These are phyloP conservation scores for Amoeboaphelidium protococcarum DNA, from an alignment of 371 early-diverging fungal species.

Conservation along the genomic window DNA sequence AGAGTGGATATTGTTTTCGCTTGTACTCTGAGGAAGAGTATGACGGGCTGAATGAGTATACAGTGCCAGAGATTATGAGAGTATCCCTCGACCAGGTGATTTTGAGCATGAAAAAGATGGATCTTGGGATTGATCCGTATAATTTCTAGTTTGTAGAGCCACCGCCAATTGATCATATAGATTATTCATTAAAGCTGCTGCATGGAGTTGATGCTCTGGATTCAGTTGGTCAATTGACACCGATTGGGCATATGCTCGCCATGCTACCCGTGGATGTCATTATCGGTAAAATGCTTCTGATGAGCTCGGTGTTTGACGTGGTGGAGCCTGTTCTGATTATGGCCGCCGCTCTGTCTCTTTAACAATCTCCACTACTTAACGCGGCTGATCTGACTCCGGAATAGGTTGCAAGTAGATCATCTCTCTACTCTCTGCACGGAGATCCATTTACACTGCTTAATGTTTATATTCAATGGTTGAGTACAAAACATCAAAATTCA, in stretches of 20 bases:
- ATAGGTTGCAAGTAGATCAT: no score
- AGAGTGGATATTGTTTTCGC: slow-evolving; percentile 25
- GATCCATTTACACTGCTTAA: slow-evolving; percentile 35
- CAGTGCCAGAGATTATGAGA: slow-evolving; percentile 23
- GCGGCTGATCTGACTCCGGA: slow-evolving; percentile 16
- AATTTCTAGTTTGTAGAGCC: slow-evolving; percentile 25
- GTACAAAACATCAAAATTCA: slow-evolving; percentile 17
- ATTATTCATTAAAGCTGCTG: slow-evolving; percentile 9
- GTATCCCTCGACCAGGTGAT: slow-evolving; percentile 17
- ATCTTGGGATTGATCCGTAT: slow-evolving; percentile 18
- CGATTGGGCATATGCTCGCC: slow-evolving; percentile 65
- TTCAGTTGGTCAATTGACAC: slow-evolving; percentile 29
- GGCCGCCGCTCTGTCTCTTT: slow-evolving; percentile 14
- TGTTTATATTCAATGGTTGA: slow-evolving; percentile 30
- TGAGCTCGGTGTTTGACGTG: slow-evolving; percentile 42
- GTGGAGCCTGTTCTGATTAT: slow-evolving; percentile 12
- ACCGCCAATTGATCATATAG: slow-evolving; percentile 10
- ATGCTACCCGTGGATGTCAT: slow-evolving; percentile 62
- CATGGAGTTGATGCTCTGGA: slow-evolving; percentile 18
- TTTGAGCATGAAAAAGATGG: slow-evolving; percentile 19
- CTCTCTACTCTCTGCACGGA: no score
- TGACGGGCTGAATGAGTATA: slow-evolving; percentile 17
- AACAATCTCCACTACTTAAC: slow-evolving; percentile 14
- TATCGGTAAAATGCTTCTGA: slow-evolving; percentile 61
- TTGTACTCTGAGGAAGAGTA: slow-evolving; percentile 23